Percentiles rank a stretch among this genome's conserved stretches.
Conservation (phyloP, 148 eudicot genomes). For the Agrostemma githago region DNA sequence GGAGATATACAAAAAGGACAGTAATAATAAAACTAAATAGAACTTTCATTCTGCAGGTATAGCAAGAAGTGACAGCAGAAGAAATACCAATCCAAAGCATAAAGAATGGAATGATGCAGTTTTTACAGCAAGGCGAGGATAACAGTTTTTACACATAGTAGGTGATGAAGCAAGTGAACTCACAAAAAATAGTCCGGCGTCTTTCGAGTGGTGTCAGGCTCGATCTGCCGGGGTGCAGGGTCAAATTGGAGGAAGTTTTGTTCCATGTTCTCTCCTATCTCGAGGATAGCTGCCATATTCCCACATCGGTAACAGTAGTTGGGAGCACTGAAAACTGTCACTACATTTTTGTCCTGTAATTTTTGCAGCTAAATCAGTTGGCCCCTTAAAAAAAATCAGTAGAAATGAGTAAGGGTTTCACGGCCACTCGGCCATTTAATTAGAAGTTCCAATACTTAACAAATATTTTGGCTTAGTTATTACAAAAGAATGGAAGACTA, state of each 20-base stretch:
- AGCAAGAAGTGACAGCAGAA: constrained; percentile 12
- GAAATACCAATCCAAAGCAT: constrained; percentile 36
- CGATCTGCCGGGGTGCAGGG: constrained; percentile 87
- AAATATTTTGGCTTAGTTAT: no score
- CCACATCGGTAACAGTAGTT: constrained; percentile 89
- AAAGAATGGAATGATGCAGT: constrained; percentile 45
- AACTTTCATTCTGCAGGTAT: constrained; percentile 7
- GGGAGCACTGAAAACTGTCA: constrained; percentile 87
- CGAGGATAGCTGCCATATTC: constrained; percentile 90
- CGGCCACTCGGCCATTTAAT: no score
- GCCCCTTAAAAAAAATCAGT: not conserved
- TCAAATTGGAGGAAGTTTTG: constrained; percentile 89
- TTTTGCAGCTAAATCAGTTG: constrained; percentile 1
- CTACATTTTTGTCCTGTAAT: constrained; percentile 76
- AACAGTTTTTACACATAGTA: constrained; percentile 29
- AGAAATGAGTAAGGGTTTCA: not conserved
- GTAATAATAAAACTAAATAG: no score
- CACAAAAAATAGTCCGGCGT: constrained; percentile 95
- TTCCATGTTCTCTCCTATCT: constrained; percentile 91
- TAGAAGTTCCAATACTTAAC: no score
- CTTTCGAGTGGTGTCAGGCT: constrained; percentile 79
- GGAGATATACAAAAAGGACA: not conserved
- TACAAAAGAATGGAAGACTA: no score
- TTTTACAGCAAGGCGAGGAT: constrained; percentile 40
- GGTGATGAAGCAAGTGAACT: constrained; percentile 21